Evolutionary conservation across 2,329 filamentous ascomycete genomes (phyloP).

Genomic region (Nigrospora oryzae): DNA sequence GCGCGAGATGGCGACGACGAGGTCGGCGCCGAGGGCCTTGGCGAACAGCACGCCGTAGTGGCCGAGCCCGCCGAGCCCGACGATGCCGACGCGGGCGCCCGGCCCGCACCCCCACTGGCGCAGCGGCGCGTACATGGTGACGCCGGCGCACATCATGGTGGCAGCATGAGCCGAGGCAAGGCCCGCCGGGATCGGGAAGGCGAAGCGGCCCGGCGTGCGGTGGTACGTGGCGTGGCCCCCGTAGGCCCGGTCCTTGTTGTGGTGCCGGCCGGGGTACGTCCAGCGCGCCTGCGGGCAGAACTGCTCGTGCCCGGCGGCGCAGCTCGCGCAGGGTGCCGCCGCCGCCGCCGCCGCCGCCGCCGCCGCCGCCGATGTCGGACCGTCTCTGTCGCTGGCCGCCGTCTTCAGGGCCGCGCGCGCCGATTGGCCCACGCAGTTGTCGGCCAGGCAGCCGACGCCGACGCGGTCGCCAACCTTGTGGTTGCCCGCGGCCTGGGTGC

Average conservation of each 20-base stretch:
- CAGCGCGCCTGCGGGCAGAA: slow-evolving; percentile 19
- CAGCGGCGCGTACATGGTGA: slow-evolving; percentile 55
- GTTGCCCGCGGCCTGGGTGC: slow-evolving; percentile 18
- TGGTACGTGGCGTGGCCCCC: slow-evolving; percentile 33
- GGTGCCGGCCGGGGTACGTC: slow-evolving; percentile 35
- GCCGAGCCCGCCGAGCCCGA: slow-evolving; percentile 57
- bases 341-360: background rate
- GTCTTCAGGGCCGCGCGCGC: background rate
- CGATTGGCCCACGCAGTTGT: slow-evolving; percentile 23
- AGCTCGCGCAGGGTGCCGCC: slow-evolving; percentile 11
- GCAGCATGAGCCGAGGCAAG: slow-evolving; percentile 28
- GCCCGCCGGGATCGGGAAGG: slow-evolving; percentile 26
- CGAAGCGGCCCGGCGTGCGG: slow-evolving; percentile 26
- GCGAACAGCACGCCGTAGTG: slow-evolving; percentile 58
- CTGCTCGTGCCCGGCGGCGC: slow-evolving; percentile 9
- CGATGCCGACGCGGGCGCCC: slow-evolving; percentile 55
- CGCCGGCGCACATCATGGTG: slow-evolving; percentile 60
- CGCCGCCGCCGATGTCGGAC: background rate
- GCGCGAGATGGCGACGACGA: slow-evolving; percentile 45
- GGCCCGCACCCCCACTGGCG: slow-evolving; percentile 50
- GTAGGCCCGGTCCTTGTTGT: slow-evolving; percentile 42
- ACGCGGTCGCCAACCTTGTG: slow-evolving; percentile 44
- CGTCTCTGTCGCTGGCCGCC: background rate
- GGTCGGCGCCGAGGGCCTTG: slow-evolving; percentile 50
- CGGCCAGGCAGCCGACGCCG: slow-evolving; percentile 38